Conservation (phyloP, 306 rosid species). For the Cyclanthera cordifolia region DNA sequence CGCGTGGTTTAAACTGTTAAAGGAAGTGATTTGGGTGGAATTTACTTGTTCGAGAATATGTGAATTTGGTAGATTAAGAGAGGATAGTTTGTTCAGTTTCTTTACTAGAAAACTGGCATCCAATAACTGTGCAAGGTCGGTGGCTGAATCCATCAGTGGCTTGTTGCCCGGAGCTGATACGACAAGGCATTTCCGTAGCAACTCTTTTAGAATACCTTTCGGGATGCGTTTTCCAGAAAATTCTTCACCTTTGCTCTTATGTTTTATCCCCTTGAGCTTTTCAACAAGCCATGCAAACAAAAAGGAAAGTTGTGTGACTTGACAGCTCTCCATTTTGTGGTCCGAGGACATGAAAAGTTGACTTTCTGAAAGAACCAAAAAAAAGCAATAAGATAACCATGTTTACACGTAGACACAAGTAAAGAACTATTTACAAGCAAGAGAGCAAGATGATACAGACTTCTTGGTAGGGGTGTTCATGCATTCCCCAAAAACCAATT, state of each 20-base stretch:
- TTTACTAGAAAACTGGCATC: slow-evolving; percentile 33
- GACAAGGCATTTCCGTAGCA: slow-evolving; percentile 53
- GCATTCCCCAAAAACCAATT: no score
- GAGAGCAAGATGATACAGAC: neutral
- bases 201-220: slow-evolving; percentile 35
- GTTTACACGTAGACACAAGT: neutral
- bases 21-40: slow-evolving; percentile 18
- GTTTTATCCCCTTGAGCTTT: slow-evolving; percentile 30
- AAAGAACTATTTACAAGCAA: neutral
- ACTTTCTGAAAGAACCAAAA: slow-evolving; percentile 23
- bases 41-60: slow-evolving; percentile 22
- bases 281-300: slow-evolving; percentile 65
- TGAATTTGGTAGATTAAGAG: slow-evolving; percentile 26
- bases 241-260: slow-evolving; percentile 7
- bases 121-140: slow-evolving; percentile 37
- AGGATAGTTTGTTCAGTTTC: slow-evolving; percentile 39
- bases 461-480: no score
- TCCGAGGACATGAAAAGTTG: slow-evolving; percentile 19
- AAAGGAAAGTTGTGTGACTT: slow-evolving; percentile 40
- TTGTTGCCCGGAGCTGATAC: slow-evolving; percentile 46
- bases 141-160: slow-evolving; percentile 50
- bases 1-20: slow-evolving; percentile 22
- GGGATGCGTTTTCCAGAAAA: slow-evolving; percentile 29
- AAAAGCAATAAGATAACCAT: slow-evolving; percentile 6
- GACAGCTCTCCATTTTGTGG: slow-evolving; percentile 20